phyloP scores from a whole-genome alignment of 345 rosid genomes.

The Brassica carinata region DNA sequence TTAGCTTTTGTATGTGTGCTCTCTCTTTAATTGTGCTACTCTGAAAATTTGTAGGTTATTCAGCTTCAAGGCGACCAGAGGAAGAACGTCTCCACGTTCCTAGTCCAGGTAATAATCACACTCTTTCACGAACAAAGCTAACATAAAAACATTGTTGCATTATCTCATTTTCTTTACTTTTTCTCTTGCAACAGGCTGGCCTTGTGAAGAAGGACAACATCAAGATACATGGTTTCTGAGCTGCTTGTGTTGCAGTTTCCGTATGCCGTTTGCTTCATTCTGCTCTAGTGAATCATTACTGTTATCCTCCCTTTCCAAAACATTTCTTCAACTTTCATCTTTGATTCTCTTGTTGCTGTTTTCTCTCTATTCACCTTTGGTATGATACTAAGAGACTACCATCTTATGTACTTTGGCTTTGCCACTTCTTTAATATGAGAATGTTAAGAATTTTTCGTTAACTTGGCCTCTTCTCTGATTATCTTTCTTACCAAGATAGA shows the following conservation, averaged over 20 bases:
- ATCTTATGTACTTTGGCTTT: background rate
- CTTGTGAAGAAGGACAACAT: slow-evolving; percentile 96
- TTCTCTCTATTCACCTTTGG: background rate
- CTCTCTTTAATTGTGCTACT: background rate
- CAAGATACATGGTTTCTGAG: slow-evolving; percentile 95
- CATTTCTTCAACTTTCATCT: slow-evolving; percentile 10
- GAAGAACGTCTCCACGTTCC: slow-evolving; percentile 77
- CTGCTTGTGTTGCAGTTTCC: slow-evolving; percentile 1
- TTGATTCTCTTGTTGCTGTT: background rate
- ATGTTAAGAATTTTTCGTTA: background rate
- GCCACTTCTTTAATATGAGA: slow-evolving; percentile 9
- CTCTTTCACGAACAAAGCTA: background rate
- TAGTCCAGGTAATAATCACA: slow-evolving; percentile 53
- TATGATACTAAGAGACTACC: slow-evolving; percentile 34
- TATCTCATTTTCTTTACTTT: background rate
- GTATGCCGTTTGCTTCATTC: background rate
- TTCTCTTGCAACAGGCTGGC: slow-evolving; percentile 57
- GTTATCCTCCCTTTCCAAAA: background rate
- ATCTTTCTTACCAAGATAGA: background rate
- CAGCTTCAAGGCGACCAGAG: slow-evolving; percentile 90
- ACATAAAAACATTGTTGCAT: background rate
- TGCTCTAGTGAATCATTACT: slow-evolving; percentile 13
- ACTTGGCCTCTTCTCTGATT: background rate
- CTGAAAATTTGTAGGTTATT: slow-evolving; percentile 52
- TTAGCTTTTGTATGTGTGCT: background rate